These are phyloP conservation scores for Schizosaccharomyces cryophilus DNA, from an alignment of 805 yeast genomes.

Conservation along the genomic window DNA sequence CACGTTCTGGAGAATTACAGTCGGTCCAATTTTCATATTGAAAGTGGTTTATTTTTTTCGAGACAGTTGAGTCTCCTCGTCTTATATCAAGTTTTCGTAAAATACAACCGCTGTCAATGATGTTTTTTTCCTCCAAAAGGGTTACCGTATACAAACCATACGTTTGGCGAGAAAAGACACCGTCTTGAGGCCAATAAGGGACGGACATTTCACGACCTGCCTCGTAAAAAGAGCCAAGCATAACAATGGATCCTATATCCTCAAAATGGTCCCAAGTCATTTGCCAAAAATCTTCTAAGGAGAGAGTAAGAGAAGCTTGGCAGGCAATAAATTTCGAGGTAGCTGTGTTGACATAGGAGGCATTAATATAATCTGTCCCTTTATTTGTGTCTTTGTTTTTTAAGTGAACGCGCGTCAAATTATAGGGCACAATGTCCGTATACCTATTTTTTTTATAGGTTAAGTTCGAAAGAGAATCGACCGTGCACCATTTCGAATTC, in stretches of 20 bases:
- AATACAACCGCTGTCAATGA: neutral
- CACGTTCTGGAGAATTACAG: neutral
- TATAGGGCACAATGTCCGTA: constrained; percentile 70
- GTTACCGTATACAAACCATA: neutral
- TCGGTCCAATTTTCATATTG: constrained; percentile 14
- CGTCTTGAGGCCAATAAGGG: constrained; percentile 41
- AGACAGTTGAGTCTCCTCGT: neutral
- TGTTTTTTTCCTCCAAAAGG: neutral
- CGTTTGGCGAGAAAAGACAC: neutral
- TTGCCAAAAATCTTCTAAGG: constrained; percentile 70
- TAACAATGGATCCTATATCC: constrained; percentile 38
- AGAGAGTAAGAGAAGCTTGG: constrained; percentile 67
- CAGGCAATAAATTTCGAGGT: constrained; percentile 50
- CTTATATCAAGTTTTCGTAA: neutral
- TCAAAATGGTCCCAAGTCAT: constrained; percentile 34
- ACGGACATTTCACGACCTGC: constrained; percentile 66
- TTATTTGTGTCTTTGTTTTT: constrained; percentile 7
- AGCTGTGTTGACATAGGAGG: constrained; percentile 33
- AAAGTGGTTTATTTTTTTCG: constrained; percentile 18
- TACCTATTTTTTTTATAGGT: constrained; percentile 43
- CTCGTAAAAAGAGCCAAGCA: constrained; percentile 58
- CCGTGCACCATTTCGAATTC: neutral
- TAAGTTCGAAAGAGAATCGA: neutral
- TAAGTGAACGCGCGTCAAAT: constrained; percentile 56
- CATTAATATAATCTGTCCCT: constrained; percentile 50